phyloP scores from a whole-genome alignment of 2,329 filamentous ascomycete genomes.

The Dothideomycetidae sp. region DNA sequence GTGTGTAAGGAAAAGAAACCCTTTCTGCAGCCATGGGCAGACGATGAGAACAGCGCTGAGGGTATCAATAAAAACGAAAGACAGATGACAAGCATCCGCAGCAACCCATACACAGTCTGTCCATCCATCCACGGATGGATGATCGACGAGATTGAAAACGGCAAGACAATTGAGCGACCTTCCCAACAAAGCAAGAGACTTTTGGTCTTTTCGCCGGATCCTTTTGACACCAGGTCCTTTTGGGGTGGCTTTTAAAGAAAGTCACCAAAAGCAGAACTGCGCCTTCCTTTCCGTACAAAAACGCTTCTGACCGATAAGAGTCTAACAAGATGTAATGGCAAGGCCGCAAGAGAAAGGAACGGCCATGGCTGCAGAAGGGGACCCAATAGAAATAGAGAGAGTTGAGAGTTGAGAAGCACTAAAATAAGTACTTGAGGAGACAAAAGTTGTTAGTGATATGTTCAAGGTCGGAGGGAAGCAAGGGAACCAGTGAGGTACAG shows the following conservation, averaged over 20 bases:
- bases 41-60: not conserved
- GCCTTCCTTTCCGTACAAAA: no score
- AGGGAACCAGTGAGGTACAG: not conserved
- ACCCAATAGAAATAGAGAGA: not conserved
- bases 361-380: not conserved
- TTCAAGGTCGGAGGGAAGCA: not conserved
- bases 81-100: no score
- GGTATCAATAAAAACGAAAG: not conserved
- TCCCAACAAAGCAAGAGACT: not conserved
- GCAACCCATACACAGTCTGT: no score
- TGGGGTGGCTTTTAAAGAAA: no score
- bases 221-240: not conserved
- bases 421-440: no score
- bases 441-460: not conserved
- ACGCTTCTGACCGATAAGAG: no score
- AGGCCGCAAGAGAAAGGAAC: no score
- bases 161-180: not conserved
- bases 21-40: not conserved
- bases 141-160: not conserved
- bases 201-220: not conserved
- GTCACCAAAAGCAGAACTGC: no score
- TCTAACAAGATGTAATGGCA: no score
- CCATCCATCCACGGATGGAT: no score
- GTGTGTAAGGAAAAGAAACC: no score
- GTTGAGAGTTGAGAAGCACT: not conserved